Evolutionary conservation across 2,329 filamentous ascomycete genomes (phyloP).

Genomic region (Fusarium zealandicum): DNA sequence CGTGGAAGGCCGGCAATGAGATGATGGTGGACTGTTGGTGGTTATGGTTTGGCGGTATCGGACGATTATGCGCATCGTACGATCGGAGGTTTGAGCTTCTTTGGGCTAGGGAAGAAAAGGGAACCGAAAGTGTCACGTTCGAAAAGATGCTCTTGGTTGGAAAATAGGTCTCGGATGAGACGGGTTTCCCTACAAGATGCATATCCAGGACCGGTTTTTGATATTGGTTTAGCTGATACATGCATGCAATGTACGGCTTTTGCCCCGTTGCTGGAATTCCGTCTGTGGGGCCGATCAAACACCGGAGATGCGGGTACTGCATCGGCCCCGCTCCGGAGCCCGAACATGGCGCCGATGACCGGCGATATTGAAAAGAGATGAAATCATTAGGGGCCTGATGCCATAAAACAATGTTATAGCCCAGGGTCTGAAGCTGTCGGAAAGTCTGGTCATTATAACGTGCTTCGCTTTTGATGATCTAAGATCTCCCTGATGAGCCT

Average conservation of each 20-base stretch:
- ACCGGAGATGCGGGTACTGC: not conserved
- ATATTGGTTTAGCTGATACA: not conserved
- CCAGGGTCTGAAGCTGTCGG: no score
- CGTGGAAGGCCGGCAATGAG: slow-evolving; percentile 6
- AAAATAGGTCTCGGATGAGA: not conserved
- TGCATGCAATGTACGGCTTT: not conserved
- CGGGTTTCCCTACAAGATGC: not conserved
- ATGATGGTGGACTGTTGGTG: slow-evolving; percentile 31
- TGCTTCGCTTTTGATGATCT: no score
- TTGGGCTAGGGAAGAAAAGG: slow-evolving; percentile 5
- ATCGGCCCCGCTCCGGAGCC: slow-evolving; percentile 10
- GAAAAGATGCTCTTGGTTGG: not conserved
- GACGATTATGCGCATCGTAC: slow-evolving; percentile 17
- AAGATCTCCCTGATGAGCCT: no score
- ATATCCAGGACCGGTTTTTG: not conserved
- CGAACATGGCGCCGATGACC: not conserved
- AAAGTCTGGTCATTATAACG: no score
- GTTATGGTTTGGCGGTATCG: slow-evolving; percentile 24
- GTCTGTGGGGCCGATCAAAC: not conserved
- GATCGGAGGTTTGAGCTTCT: slow-evolving; percentile 16
- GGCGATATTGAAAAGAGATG: not conserved
- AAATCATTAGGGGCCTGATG: not conserved
- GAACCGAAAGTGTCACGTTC: not conserved
- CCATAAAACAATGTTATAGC: no score
- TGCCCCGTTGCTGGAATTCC: no score